Conservation (phyloP, 306 rosid species). For the Lathyrus aphaca region DNA sequence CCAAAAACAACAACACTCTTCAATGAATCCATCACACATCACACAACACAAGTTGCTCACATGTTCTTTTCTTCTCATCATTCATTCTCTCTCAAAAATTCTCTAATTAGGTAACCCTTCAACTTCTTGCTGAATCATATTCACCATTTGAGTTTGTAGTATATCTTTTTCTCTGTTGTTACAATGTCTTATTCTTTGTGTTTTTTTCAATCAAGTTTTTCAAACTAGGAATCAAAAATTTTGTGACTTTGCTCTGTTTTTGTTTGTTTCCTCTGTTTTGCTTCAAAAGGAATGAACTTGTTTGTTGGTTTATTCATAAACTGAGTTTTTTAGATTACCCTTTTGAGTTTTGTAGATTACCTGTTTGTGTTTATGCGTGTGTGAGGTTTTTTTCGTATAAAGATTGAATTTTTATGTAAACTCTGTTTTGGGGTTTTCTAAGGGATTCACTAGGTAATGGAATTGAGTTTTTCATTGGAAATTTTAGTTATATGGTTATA, state of each 20-base stretch:
- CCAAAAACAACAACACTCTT: slow-evolving; percentile 33
- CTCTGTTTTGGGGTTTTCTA: slow-evolving; percentile 56
- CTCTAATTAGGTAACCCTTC: slow-evolving; percentile 67
- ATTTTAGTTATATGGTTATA: background rate
- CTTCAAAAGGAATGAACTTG: slow-evolving; percentile 57
- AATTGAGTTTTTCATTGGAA: slow-evolving; percentile 15
- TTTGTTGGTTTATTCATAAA: slow-evolving; percentile 39
- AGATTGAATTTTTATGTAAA: slow-evolving; percentile 41
- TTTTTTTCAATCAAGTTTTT: slow-evolving; percentile 29
- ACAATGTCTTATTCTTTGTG: slow-evolving; percentile 51
- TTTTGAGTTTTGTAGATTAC: background rate
- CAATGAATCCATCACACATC: slow-evolving; percentile 1
- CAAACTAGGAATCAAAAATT: slow-evolving; percentile 56
- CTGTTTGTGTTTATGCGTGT: slow-evolving; percentile 40
- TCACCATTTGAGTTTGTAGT: slow-evolving; percentile 45
- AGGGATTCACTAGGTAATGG: slow-evolving; percentile 56
- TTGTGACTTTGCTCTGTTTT: slow-evolving; percentile 57
- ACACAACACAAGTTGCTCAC: slow-evolving; percentile 60
- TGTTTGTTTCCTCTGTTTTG: slow-evolving; percentile 49
- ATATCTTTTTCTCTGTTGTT: slow-evolving; percentile 44
- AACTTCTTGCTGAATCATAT: slow-evolving; percentile 52
- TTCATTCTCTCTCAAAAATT: slow-evolving; percentile 14
- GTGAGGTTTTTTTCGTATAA: slow-evolving; percentile 48
- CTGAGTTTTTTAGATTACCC: background rate
- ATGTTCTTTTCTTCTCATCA: slow-evolving; percentile 65